phyloP scores from a whole-genome alignment of 169 alveolate genomes.

The Plasmodium reichenowi region DNA sequence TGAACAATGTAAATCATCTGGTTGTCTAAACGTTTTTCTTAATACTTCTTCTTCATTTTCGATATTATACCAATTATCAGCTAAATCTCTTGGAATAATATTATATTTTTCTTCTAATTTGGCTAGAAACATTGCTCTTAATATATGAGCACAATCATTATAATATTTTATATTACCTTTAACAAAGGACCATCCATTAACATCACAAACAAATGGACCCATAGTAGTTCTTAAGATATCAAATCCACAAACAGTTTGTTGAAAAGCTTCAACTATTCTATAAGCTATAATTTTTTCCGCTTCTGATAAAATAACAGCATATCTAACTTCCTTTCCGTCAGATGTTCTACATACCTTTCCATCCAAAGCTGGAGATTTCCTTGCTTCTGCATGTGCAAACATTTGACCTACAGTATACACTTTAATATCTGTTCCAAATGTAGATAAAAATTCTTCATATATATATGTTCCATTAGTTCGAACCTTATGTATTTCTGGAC shows the following conservation, averaged over 20 bases:
- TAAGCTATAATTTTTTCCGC: constrained; percentile 95
- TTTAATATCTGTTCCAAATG: constrained; percentile 98
- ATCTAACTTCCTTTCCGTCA: constrained; percentile 97
- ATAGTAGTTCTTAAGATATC: constrained; percentile 93
- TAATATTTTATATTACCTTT: constrained; percentile 95
- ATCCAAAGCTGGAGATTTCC: constrained; percentile 96
- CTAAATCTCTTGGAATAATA: constrained; percentile 79
- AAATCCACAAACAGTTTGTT: constrained; percentile 95
- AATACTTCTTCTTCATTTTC: constrained; percentile 80
- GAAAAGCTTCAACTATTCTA: constrained; percentile 94
- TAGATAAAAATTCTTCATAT: constrained; percentile 95
- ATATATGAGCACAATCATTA: constrained; percentile 93
- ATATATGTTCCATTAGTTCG: constrained; percentile 93
- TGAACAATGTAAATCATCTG: constrained; percentile 74
- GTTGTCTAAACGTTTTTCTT: constrained; percentile 81
- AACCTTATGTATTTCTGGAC: constrained; percentile 88
- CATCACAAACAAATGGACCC: constrained; percentile 97
- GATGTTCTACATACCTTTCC: constrained; percentile 91
- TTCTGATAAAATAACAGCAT: constrained; percentile 95
- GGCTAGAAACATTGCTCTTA: constrained; percentile 84
- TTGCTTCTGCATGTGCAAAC: constrained; percentile 99
- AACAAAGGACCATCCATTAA: constrained; percentile 98
- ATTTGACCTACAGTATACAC: constrained; percentile 97
- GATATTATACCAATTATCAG: constrained; percentile 79
- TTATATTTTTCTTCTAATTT: constrained; percentile 82